A percentile compares a stretch with the other conserved stretches of the same genome.
phyloP scores from a whole-genome alignment of 2,329 filamentous ascomycete species.

The Fusarium sp. region DNA sequence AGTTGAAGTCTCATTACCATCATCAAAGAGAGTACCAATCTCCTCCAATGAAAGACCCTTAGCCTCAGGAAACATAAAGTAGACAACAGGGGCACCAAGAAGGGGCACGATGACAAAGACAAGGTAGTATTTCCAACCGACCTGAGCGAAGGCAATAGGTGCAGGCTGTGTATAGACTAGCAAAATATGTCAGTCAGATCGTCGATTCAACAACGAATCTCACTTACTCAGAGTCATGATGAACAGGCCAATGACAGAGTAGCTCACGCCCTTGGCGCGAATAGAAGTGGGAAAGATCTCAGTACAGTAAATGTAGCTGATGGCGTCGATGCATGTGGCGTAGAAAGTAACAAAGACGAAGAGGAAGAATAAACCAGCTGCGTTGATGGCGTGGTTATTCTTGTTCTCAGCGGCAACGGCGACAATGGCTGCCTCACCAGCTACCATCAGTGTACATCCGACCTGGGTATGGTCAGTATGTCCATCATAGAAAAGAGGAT shows the following conservation, averaged over 20 bases:
- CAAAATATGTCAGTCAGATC: accelerated
- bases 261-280: neutral
- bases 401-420: neutral
- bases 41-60: neutral
- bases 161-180: neutral
- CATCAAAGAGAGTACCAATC: neutral
- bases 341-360: neutral
- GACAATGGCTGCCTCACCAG: neutral
- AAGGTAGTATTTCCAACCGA: neutral
- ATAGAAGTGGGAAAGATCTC: neutral
- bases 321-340: neutral
- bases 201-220: accelerated
- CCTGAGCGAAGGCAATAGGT: neutral
- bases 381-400: neutral
- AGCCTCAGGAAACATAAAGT: neutral
- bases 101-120: neutral
- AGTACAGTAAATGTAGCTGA: neutral
- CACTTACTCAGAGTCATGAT: neutral
- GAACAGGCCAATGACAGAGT: neutral
- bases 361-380: neutral
- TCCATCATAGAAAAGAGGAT: accelerated
- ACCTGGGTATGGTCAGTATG: neutral
- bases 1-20: neutral
- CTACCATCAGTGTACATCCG: neutral
- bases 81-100: neutral